Conservation (phyloP, 2,329 filamentous ascomycete species). For the Endoconidiophora polonica region DNA sequence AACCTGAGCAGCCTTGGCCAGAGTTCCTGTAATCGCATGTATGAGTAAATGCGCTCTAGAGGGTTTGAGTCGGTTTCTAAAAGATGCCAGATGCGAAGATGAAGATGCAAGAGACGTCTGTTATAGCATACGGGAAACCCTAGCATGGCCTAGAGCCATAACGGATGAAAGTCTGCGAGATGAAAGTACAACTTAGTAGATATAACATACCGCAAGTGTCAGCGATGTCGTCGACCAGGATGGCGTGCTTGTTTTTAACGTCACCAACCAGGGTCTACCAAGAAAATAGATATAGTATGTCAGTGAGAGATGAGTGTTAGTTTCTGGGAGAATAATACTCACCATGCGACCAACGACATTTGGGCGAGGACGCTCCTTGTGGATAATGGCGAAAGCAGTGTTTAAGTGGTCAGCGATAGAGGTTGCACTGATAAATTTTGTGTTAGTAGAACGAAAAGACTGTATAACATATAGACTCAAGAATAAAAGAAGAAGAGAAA, state of each 20-base stretch:
- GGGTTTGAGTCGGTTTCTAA: no score
- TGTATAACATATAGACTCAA: not conserved
- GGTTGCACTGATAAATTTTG: conserved; percentile 37
- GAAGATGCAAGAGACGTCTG: not conserved
- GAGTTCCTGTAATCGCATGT: conserved; percentile 14
- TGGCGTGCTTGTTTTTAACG: conserved; percentile 77
- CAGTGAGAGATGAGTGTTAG: conserved; percentile 14
- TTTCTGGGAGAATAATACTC: not conserved
- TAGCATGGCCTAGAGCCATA: not conserved
- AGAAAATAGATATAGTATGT: conserved; percentile 23
- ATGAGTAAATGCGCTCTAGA: not conserved
- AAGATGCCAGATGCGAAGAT: not conserved
- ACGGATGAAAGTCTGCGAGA: not conserved
- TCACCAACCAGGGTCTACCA: conserved; percentile 58
- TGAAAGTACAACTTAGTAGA: not conserved
- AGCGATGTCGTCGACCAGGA: conserved; percentile 95
- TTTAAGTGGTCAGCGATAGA: conserved; percentile 86
- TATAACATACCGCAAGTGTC: conserved; percentile 64
- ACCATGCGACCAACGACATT: conserved; percentile 86
- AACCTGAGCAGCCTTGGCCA: conserved; percentile 71
- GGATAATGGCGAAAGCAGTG: conserved; percentile 81
- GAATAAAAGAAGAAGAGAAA: conserved; percentile 23
- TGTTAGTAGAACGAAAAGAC: not conserved
- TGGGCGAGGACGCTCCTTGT: conserved; percentile 76
- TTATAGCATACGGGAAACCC: not conserved